A percentile compares a stretch with the other conserved stretches of the same genome.
Conservation (phyloP, 345 rosid genomes). For the Eucalyptus pumila region DNA sequence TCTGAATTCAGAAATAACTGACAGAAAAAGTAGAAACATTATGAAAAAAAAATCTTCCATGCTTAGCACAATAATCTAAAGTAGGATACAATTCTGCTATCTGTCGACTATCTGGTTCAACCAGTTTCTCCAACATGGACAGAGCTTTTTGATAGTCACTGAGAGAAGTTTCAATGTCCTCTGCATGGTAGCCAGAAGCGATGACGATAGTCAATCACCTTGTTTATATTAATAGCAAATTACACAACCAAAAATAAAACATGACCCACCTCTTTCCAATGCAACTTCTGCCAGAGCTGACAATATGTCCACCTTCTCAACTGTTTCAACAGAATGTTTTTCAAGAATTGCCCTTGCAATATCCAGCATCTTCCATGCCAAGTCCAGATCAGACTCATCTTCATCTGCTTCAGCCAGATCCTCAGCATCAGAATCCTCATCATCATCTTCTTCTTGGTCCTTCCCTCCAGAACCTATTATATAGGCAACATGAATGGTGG, state of each 20-base stretch:
- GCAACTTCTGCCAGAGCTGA: slow-evolving; percentile 80
- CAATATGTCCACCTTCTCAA: slow-evolving; percentile 81
- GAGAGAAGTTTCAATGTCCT: slow-evolving; percentile 92
- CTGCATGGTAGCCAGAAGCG: slow-evolving; percentile 9
- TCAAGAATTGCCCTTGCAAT: slow-evolving; percentile 86
- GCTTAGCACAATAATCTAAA: background rate
- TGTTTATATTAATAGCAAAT: background rate
- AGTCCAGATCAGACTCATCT: slow-evolving; percentile 87
- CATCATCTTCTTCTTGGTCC: slow-evolving; percentile 43
- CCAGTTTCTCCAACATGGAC: slow-evolving; percentile 55
- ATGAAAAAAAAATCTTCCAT: background rate
- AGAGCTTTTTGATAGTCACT: slow-evolving; percentile 75
- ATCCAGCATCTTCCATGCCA: slow-evolving; percentile 95
- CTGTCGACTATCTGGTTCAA: slow-evolving; percentile 82
- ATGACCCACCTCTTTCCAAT: slow-evolving; percentile 68
- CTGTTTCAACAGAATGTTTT: slow-evolving; percentile 41
- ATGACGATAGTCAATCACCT: background rate
- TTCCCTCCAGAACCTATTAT: slow-evolving; percentile 24
- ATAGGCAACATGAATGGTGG: background rate
- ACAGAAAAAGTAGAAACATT: background rate
- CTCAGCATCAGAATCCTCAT: slow-evolving; percentile 43
- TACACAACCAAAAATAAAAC: background rate
- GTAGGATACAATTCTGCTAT: slow-evolving; percentile 91
- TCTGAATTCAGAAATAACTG: background rate
- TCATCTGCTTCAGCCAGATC: slow-evolving; percentile 66